Conservation (phyloP, 2,329 filamentous ascomycete genomes). For the Fusarium domesticum region DNA sequence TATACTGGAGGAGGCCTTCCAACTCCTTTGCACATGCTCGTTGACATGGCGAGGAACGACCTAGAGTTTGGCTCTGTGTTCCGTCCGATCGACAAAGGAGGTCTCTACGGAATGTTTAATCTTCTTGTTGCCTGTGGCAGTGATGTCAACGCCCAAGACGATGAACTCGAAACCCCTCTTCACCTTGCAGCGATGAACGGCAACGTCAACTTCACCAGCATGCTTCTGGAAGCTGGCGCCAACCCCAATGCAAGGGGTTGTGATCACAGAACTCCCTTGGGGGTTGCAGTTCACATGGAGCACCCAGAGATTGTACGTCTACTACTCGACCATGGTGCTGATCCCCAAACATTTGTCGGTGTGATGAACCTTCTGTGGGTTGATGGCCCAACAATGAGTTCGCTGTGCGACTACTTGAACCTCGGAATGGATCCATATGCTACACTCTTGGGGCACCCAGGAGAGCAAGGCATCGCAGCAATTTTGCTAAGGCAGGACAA, state of each 20-base stretch:
- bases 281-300: constrained; percentile 1
- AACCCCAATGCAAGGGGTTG: constrained; percentile 13
- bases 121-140: constrained; percentile 13
- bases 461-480: constrained; percentile 3
- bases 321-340: constrained; percentile 15
- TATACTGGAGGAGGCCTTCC: background rate
- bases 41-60: background rate
- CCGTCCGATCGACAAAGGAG: background rate
- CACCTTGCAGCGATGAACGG: constrained; percentile 6
- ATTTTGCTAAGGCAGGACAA: constrained; percentile 3
- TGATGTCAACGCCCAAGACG: constrained; percentile 19
- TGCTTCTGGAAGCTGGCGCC: constrained; percentile 20
- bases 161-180: constrained; percentile 9
- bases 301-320: constrained; percentile 1
- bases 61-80: too few relatives aligned
- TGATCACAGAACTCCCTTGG: constrained; percentile 9
- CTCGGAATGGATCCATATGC: constrained; percentile 17
- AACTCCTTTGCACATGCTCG: constrained; percentile 17
- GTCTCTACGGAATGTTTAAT: constrained; percentile 6
- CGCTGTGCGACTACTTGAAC: constrained; percentile 4
- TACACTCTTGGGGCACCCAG: background rate
- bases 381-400: background rate
- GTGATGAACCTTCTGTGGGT: background rate
- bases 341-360: constrained; percentile 6
- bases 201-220: background rate